Evolutionary conservation across 169 alveolate species (phyloP).

Genomic region (Plasmodium cynomolgi): DNA sequence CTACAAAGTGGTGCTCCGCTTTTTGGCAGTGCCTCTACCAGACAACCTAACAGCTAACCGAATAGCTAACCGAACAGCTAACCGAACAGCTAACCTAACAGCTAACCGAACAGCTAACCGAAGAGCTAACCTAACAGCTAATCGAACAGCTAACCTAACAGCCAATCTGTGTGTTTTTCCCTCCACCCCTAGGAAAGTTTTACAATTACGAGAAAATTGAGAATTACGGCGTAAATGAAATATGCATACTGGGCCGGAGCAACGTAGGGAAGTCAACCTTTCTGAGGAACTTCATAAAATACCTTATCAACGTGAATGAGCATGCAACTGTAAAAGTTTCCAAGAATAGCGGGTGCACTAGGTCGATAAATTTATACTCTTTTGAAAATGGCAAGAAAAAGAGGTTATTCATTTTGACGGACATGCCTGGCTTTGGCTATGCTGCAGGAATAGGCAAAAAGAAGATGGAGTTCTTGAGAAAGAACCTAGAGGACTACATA

Average conservation of each 20-base stretch:
- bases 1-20: neutral
- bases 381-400: conserved; percentile 69
- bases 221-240: conserved; percentile 65
- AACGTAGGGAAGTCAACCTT: conserved; percentile 74
- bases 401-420: conserved; percentile 47
- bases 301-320: conserved; percentile 40
- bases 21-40: neutral
- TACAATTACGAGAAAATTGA: conserved; percentile 45
- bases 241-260: conserved; percentile 66
- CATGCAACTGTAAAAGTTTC: conserved; percentile 28
- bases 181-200: conserved; percentile 19
- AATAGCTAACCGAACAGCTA: no score
- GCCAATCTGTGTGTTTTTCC: neutral
- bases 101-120: no score
- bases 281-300: conserved; percentile 51
- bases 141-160: neutral
- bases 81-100: neutral
- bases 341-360: conserved; percentile 63
- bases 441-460: conserved; percentile 68
- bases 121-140: neutral
- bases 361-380: conserved; percentile 62
- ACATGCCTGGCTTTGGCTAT: conserved; percentile 73
- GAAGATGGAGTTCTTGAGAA: conserved; percentile 40
- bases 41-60: neutral
- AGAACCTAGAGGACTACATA: conserved; percentile 58